Base-by-base conservation (phyloP, 75 land plant genomes). In the Ceratopteris richardii region DNA sequence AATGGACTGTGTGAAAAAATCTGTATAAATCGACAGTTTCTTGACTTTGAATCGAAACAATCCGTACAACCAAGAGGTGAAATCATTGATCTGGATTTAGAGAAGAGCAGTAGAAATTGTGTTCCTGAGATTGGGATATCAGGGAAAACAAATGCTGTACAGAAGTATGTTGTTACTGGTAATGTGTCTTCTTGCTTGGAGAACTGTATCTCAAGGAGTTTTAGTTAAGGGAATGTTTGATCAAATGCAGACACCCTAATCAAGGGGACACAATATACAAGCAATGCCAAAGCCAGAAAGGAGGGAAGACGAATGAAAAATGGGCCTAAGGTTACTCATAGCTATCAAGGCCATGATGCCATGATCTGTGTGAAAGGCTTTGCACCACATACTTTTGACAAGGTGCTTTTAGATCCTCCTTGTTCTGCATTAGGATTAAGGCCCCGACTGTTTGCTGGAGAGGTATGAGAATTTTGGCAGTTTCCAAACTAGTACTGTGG, bases 401-500 rank as follows among this genome's bases (percentile, higher is more conserved):
- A 87, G 1, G 87, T 93, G 43, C 80, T 93, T 33, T 81, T 93
- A 61, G 98, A 93, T 73, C 96, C 98, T 60, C 98, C 98, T 56
- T 93, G 98, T 60, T 93, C 98, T 51, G 98, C 98, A 40, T 77
- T 93, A 57, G 98, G 98, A 30, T 65, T 93, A 63, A 66, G 98
- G 54, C 98, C 98, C 62, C 78, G 98, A 23, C 64, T 93, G 1
- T 93, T 93, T 76, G 78, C 83, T 54, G 96, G 78, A 17, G 80
- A 82, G 85, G 97, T 91, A 61, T 53, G 29, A 2, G 1, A 61
- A 17, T 11, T 39, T n/a, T 28, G 23, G n/a, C n/a, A n/a, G n/a
- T n/a, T n/a, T n/a, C n/a, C n/a, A n/a, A n/a, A n/a, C n/a, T 26
- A 16, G 18, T 29, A 26, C 19, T 27, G 39, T 57, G 11, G 16